Evolutionary conservation across 2,329 filamentous ascomycete genomes (phyloP), one percentile per base, ranked within the genome.

Genomic region (Talaromyces islandicus): DNA sequence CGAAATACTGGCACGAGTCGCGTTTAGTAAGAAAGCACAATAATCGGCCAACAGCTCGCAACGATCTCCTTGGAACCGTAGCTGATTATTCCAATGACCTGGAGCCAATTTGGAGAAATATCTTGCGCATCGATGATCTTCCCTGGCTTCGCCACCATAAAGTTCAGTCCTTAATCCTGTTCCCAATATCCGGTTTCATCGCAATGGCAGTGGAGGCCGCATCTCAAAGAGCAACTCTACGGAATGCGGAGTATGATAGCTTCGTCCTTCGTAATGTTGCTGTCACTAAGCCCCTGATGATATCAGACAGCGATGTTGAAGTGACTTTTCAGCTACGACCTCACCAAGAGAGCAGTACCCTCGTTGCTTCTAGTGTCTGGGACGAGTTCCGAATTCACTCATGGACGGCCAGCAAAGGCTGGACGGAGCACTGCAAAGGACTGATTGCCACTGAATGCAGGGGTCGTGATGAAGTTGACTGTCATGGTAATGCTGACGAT

Each of bases 1-100:
- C 11, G 7, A 25, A 11, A 10, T 38, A 62, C 54, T 62, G 61
- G 61, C 32, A 17, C 24, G 57, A 62, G 56, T 57, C 60, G 10
- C 62, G 62, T 7, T 14, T 62, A 7, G 21, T 30, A 2, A 14
- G 14, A n/a, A 27, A 30, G 10, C 32, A 41, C 12, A 56, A 46
- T 25, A 32, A 48, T 19, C 21, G 62, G 30, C n/a, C 57, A 53
- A 41, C 53, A 4, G 41, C 58, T 25, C 27, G 48, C 7, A 58
- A 63, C 30, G 58, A 61, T 17, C 32, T 64, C 14, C 30, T 63
- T 7, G 63, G 61, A 12, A 50, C 43, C 19, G 53, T 48, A 54
- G 38, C 25, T 10, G 14, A 30, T 6, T 38, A 35, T 7, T 48
- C 38, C 24, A 59, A 21, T 29, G 21, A 30, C 14, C 19, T 58